Base-by-base conservation (phyloP, 805 yeast genomes). In the Candida nemodendra region DNA sequence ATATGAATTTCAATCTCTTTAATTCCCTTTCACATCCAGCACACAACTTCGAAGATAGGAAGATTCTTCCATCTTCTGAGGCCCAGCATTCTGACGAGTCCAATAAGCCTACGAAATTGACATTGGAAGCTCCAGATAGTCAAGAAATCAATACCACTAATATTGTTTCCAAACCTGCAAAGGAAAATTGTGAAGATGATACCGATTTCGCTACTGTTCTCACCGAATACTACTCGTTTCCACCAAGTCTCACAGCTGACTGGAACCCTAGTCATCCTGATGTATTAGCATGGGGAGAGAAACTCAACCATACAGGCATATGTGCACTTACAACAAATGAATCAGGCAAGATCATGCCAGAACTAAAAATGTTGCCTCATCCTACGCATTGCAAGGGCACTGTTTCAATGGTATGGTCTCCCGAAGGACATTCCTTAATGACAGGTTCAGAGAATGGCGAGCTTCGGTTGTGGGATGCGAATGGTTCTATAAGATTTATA, bases 371-470 rank as follows among this genome's bases (percentile, higher is more conserved):
- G 9, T 31, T 59, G 24, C 56, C 59, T 1, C 53, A 51, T 32
- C 55, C 62, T 9, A 17, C 43, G 9, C 31, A 38, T 3, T 42
- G 51, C 28, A 53, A 53, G 23, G 62, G 59, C 18, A 54, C 55
- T 6, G 38, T 74, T 3, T 46, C 76, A 8, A 35, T 57, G 3
- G 41, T 54, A 2, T 87, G 95, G 95, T 74, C 86, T 9, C 81
- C 82, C 1, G 62, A 65, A 37, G 95, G 95, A 0, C 65, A 73
- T 27, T 49, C 69, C 11, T 58, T 88, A 3, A 68, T 83, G 11
- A 82, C 90, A 0, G 84, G 81, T 3, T 71, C 80, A 2, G 76
- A 72, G 38, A 72, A 72, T 51, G 96, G 96, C 11, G 91, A 84
- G 50, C 51, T 89, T 7, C 64, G 91, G 39, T 66, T 85, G n/a